phyloP scores from a whole-genome alignment of 1,139 yeast genomes.

The Hanseniaspora gamundiae region DNA sequence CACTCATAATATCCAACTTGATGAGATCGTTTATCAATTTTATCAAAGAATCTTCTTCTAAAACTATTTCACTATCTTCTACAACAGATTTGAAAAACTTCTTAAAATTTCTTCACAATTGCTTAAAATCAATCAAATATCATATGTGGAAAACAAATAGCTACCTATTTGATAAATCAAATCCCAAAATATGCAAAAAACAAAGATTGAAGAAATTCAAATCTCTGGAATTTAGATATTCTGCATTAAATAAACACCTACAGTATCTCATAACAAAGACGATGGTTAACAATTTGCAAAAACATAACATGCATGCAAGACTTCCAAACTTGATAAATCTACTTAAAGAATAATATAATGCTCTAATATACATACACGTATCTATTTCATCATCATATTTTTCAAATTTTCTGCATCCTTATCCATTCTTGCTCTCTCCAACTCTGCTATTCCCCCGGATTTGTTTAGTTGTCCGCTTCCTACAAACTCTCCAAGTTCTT shows the following conservation, averaged over 20 bases:
- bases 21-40: constrained; percentile 11
- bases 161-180: constrained; percentile 4
- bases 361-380: background rate
- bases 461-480: constrained; percentile 62
- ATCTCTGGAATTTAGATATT: constrained; percentile 3
- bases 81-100: constrained; percentile 2
- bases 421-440: constrained; percentile 54
- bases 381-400: constrained; percentile 23
- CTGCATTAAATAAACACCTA: background rate
- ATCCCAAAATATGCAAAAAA: constrained; percentile 4
- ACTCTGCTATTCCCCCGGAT: constrained; percentile 81
- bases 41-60: constrained; percentile 6
- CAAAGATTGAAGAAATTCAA: constrained; percentile 2
- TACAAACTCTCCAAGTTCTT: constrained; percentile 80
- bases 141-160: constrained; percentile 7
- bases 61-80: constrained; percentile 1
- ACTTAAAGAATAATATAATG: background rate
- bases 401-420: constrained; percentile 62
- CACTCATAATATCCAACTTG: constrained; percentile 10
- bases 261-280: background rate
- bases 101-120: constrained; percentile 1
- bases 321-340: background rate
- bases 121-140: constrained; percentile 5
- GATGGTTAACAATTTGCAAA: background rate
- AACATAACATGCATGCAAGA: background rate